Conservation (phyloP, 176 grass and related monocot genomes). For the Zoysia pacifica region DNA sequence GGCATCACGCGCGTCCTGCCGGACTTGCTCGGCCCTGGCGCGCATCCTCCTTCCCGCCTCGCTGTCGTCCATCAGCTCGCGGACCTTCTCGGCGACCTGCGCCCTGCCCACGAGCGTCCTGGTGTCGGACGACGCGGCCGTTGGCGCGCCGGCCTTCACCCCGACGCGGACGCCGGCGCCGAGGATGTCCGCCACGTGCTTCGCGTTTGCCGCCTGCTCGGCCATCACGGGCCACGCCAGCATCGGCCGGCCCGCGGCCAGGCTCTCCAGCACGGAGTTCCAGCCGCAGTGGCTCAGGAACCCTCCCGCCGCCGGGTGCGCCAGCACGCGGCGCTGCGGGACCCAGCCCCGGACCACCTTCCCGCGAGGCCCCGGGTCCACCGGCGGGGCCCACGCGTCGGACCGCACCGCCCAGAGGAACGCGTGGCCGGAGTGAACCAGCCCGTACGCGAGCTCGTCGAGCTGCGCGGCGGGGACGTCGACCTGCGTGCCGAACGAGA, state of each 20-base stretch:
- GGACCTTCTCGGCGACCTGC: slow-evolving; percentile 49
- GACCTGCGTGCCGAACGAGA: slow-evolving; percentile 66
- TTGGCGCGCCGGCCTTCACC: background rate
- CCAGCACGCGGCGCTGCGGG: slow-evolving; percentile 51
- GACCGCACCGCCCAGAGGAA: slow-evolving; percentile 70
- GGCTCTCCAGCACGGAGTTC: slow-evolving; percentile 73
- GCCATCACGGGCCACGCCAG: slow-evolving; percentile 69
- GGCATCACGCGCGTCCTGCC: slow-evolving; percentile 13
- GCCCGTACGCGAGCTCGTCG: slow-evolving; percentile 53
- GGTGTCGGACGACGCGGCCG: background rate
- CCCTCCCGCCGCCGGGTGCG: slow-evolving; percentile 37
- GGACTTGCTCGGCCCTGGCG: background rate
- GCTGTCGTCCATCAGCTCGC: slow-evolving; percentile 40
- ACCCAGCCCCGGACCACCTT: slow-evolving; percentile 56
- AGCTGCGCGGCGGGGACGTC: slow-evolving; percentile 56
- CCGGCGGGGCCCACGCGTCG: slow-evolving; percentile 33
- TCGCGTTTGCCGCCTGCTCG: slow-evolving; percentile 62
- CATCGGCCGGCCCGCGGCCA: slow-evolving; percentile 49
- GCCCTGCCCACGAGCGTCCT: slow-evolving; percentile 4
- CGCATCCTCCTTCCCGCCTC: slow-evolving; percentile 31
- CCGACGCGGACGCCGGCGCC: slow-evolving; percentile 37
- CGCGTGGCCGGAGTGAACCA: slow-evolving; percentile 39
- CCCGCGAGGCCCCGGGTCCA: slow-evolving; percentile 6
- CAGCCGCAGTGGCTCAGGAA: slow-evolving; percentile 76
- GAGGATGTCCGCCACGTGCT: slow-evolving; percentile 53